A percentile compares a stretch with the other conserved stretches of the same genome.
Conservation (phyloP, 345 rosid species). For the Durio zibethinus region DNA sequence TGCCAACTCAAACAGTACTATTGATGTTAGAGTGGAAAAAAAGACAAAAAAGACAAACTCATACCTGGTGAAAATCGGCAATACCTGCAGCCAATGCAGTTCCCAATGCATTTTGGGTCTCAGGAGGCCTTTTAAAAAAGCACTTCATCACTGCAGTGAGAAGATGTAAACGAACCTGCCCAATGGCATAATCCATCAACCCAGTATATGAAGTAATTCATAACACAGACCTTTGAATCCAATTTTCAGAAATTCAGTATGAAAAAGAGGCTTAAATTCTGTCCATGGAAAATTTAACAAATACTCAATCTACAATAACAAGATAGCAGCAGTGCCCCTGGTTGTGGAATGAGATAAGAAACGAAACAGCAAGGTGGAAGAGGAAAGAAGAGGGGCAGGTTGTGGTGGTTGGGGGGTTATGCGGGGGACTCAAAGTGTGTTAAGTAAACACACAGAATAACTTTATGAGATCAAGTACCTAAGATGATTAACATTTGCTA, state of each 20-base stretch:
- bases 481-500: not conserved
- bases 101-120: constrained; percentile 90
- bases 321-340: not conserved
- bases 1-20: constrained; percentile 7
- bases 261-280: not conserved
- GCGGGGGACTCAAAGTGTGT: not conserved
- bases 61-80: constrained; percentile 89
- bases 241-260: constrained; percentile 11
- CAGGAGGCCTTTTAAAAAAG: constrained; percentile 93
- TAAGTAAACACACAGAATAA: not conserved
- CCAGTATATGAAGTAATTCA: constrained; percentile 16
- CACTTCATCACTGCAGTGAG: constrained; percentile 95
- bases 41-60: constrained; percentile 5
- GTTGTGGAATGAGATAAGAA: not conserved
- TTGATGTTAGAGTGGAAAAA: not conserved
- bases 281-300: not conserved
- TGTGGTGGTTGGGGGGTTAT: not conserved
- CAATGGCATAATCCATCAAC: constrained; percentile 23
- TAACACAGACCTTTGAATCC: not conserved
- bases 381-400: not conserved
- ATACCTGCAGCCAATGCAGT: constrained; percentile 80
- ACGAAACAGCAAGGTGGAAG: not conserved
- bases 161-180: constrained; percentile 94
- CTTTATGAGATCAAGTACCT: not conserved
- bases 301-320: not conserved